phyloP scores from a whole-genome alignment of 805 yeast genomes.

The Lipomyces spencermartinsiae region DNA sequence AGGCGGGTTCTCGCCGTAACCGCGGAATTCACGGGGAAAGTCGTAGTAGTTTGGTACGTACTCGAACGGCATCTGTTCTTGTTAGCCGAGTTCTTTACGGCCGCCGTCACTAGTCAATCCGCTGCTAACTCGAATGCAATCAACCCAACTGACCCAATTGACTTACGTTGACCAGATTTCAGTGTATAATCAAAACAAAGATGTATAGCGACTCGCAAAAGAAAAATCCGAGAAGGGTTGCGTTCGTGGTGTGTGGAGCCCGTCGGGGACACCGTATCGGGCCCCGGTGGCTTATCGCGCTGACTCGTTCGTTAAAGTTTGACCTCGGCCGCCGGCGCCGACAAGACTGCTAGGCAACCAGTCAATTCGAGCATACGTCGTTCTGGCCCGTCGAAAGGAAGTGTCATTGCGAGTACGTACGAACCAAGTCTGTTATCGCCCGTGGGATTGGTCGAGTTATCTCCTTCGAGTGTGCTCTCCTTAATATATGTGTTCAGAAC shows the following conservation, averaged over 20 bases:
- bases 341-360: too few species aligned
- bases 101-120: neutral
- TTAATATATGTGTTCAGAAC: too few species aligned
- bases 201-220: neutral
- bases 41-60: conserved; percentile 38
- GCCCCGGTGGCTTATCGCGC: too few species aligned
- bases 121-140: neutral
- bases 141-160: neutral
- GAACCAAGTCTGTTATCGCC: too few species aligned
- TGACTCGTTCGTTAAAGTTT: too few species aligned
- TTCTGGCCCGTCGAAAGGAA: too few species aligned
- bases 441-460: too few species aligned
- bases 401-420: too few species aligned
- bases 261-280: neutral
- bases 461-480: too few species aligned
- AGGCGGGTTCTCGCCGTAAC: conserved; percentile 46
- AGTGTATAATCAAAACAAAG: neutral
- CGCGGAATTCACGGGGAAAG: conserved; percentile 44
- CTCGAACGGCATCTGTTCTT: conserved; percentile 10
- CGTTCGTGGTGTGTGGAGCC: neutral
- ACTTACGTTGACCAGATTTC: neutral
- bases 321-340: too few species aligned
- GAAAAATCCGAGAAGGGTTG: neutral
- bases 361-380: too few species aligned
- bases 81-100: neutral